A percentile compares a stretch with the other conserved stretches of the same genome.
phyloP scores from a whole-genome alignment of 2,329 filamentous ascomycete genomes.

The Thelonectria blattea region DNA sequence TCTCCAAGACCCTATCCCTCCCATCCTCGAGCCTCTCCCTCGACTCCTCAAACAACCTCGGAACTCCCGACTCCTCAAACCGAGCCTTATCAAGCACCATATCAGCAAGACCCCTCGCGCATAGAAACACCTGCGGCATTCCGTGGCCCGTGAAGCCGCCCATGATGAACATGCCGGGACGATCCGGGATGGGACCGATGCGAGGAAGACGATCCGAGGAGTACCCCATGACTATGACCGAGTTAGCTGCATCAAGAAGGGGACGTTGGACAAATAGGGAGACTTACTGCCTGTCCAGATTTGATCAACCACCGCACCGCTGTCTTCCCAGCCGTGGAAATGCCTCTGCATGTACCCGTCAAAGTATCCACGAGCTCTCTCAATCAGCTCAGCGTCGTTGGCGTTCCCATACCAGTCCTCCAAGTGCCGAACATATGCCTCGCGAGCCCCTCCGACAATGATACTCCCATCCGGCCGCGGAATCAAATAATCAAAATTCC shows the following conservation, averaged over 20 bases:
- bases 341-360: slow-evolving; percentile 12
- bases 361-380: not conserved
- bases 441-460: slow-evolving; percentile 15
- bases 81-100: slow-evolving; percentile 44
- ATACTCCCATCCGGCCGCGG: slow-evolving; percentile 12
- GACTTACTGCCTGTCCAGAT: slow-evolving; percentile 52
- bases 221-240: slow-evolving; percentile 47
- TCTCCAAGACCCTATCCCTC: not conserved
- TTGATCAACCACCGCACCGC: slow-evolving; percentile 25
- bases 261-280: too few species aligned
- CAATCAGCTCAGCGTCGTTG: slow-evolving; percentile 5
- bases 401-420: slow-evolving; percentile 12
- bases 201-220: slow-evolving; percentile 50
- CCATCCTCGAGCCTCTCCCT: slow-evolving; percentile 33
- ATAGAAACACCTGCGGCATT: slow-evolving; percentile 54
- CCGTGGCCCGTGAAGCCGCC: slow-evolving; percentile 59
- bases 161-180: slow-evolving; percentile 48
- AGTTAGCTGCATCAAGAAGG: too few species aligned
- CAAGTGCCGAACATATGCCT: not conserved
- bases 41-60: slow-evolving; percentile 44
- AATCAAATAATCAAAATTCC: slow-evolving; percentile 13
- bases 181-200: slow-evolving; percentile 50
- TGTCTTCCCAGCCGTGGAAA: slow-evolving; percentile 11
- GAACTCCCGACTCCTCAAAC: slow-evolving; percentile 47
- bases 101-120: slow-evolving; percentile 47